phyloP scores from a whole-genome alignment of 2,329 filamentous ascomycete genomes.

The Monosporascus sp. region DNA sequence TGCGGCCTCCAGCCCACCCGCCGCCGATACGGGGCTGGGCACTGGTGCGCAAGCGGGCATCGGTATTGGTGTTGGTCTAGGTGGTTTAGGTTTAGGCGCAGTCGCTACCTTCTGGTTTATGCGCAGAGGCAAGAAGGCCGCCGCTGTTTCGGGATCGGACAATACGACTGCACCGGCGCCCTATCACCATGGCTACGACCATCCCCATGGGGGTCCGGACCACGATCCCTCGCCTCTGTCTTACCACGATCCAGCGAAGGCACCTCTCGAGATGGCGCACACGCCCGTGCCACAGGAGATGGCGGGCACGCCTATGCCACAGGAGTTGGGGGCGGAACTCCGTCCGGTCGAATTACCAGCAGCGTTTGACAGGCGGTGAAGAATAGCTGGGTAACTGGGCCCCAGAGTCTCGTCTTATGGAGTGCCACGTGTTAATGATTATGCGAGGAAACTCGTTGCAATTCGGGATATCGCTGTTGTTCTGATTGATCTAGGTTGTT shows the following conservation, averaged over 20 bases:
- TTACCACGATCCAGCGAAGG: not conserved
- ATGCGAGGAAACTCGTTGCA: too few relatives aligned
- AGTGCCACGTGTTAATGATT: too few relatives aligned
- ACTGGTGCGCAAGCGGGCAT: constrained; percentile 7
- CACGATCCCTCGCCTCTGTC: not conserved
- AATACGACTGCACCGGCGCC: constrained; percentile 4
- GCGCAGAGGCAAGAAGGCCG: constrained; percentile 1
- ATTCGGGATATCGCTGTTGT: too few relatives aligned
- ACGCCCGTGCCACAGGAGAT: not conserved
- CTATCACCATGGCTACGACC: constrained; percentile 1
- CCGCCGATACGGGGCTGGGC: not conserved
- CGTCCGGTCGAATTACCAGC: constrained; percentile 1
- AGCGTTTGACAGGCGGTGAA: not conserved
- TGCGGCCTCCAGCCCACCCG: not conserved
- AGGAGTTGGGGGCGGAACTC: constrained; percentile 2
- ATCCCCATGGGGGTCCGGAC: not conserved
- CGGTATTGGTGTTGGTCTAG: constrained; percentile 4
- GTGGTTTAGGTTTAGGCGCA: constrained; percentile 4
- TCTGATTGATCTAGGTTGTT: too few relatives aligned
- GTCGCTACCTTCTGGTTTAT: not conserved
- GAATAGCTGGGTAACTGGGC: too few relatives aligned
- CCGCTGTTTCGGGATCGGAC: not conserved
- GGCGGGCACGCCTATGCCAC: not conserved
- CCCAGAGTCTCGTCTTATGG: too few relatives aligned
- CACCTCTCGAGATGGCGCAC: not conserved